Evolutionary conservation across 805 yeast genomes (phyloP).

Genomic region (Wickerhamiella allomyrinae): DNA sequence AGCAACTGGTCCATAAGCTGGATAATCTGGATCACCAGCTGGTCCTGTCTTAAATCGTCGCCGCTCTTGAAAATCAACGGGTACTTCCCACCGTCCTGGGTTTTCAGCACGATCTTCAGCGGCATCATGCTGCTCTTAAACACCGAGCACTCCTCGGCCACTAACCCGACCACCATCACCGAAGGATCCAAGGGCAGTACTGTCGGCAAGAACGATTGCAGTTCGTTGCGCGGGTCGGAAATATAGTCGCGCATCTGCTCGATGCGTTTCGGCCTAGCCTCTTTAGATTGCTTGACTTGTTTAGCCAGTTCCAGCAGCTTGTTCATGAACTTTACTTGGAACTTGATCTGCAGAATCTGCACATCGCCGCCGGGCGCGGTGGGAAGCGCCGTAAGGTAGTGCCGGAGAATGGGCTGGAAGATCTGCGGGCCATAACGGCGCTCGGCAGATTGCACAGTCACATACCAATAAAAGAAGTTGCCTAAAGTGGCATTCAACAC

Average conservation of each 20-base stretch:
- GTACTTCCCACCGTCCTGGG: constrained; percentile 38
- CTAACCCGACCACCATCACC: constrained; percentile 54
- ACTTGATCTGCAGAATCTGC: constrained; percentile 20
- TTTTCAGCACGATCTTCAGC: constrained; percentile 61
- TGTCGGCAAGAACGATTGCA: constrained; percentile 37
- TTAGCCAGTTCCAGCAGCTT: constrained; percentile 52
- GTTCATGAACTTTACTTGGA: constrained; percentile 58
- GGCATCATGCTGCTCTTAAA: constrained; percentile 90
- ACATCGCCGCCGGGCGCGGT: constrained; percentile 19
- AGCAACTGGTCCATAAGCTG: constrained; percentile 79
- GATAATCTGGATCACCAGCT: constrained; percentile 86
- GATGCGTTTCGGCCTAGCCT: constrained; percentile 61
- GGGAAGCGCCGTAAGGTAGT: constrained; percentile 30
- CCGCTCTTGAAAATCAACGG: constrained; percentile 90
- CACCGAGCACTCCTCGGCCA: constrained; percentile 68
- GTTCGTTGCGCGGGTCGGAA: constrained; percentile 32
- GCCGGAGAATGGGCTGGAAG: constrained; percentile 34
- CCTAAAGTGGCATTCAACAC: constrained; percentile 53
- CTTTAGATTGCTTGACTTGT: constrained; percentile 50
- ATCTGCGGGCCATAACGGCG: constrained; percentile 37
- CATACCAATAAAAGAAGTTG: constrained; percentile 80
- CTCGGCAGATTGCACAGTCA: constrained; percentile 65
- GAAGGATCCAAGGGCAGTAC: constrained; percentile 77
- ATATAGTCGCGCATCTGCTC: constrained; percentile 50
- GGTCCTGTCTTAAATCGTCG: constrained; percentile 92